Base-by-base conservation (phyloP, 371 early-diverging fungal species). In the Neoconidiobolus thromboides region DNA sequence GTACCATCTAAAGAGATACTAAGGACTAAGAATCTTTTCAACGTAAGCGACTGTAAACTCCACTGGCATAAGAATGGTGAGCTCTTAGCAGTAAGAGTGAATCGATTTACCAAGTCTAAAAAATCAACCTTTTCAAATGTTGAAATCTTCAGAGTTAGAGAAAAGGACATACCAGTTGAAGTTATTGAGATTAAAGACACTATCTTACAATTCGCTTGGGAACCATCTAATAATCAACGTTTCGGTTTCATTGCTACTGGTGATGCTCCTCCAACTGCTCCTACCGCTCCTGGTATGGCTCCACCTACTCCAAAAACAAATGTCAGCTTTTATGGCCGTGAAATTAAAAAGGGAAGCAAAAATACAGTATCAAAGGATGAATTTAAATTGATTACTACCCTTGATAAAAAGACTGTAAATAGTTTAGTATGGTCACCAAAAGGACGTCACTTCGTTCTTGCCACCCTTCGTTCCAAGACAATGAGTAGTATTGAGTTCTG, bases 21-120 rank as follows among this genome's bases (percentile, higher is more conserved):
- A 47, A 86, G 94, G 52, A 93, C 92, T 61, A 98, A 96, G 83
- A 95, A 95, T 73, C 77, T 98, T 79, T 91, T 95, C 77, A 87
- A 81, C 67, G 94, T 96, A 49, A 78, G 73, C 56, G 84, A 84
- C 59, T 90, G 90, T 72, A 83, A 85, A 63, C 71, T 97, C 61
- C 79, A 82, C 79, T 96, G 93, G 94, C 96, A 96, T 69, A 79
- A 82, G 48, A 73, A 76, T 61, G 96, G 96, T 61, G 82, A 90
- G 48, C 89, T 83, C 73, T 74, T 98, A 57, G 83, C 88, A 44
- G 93, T 93, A 69, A 82, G 84, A 68, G 93, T 95, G 39, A 89
- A 93, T 63, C 86, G 94, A 61, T 77, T 77, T 66, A 83, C 85
- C 62, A 92, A 92, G 79, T 87, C 89, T 68, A 94, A 94, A 76